Evolutionary conservation across 1,284 basidiomycete species (phyloP), one percentile per base, ranked within the genome.

Genomic region (Boletellus deceptivus): DNA sequence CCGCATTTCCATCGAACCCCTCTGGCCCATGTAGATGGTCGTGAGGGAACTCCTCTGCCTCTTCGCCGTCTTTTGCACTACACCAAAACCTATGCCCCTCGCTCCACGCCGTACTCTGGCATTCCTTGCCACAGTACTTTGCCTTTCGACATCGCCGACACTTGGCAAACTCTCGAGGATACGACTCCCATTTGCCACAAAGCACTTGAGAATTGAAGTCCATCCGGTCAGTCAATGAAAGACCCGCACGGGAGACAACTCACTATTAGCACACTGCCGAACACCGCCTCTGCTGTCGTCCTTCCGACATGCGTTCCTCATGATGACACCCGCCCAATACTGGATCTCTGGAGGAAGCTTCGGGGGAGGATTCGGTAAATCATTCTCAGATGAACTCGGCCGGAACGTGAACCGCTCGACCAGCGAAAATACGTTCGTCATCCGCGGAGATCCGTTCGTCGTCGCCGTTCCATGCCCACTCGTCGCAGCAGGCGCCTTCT

Each of bases 321-420:
- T 99, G 64, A 98, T 98, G 13, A 98, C 96, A 4, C 95, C 94
- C 0, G 96, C 96, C 97, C 96, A 99, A 66, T 98, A 98, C 72
- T 98, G 93, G 46, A 99, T 97, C 70, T 98, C 95, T 20, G 79
- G 77, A 0, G 94, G 93, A 6, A 98, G 76, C 50, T 78, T 76
- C 4, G 85, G 84, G 14, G 84, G 84, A 0, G 83, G 84, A 56
- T 83, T 83, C 7, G 82, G 80, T 53, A 91, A 73, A 58, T 86
- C 81, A 25, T 80, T 79, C 65, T 94, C 91, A 1, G 84, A 83
- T 18, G 89, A 84, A 46, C 90, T 90, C 0, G 93, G 90, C 42
- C 93, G 84, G 74, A 95, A 95, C 0, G 96, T 98, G 74, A 97
- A 98, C 42, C 93, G 77, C 69, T 99, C 96, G 18, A 98, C 96